Evolutionary conservation across 225 moss, liverwort and hornwort genomes (phyloP).

Genomic region (Physcomitrium patens): DNA sequence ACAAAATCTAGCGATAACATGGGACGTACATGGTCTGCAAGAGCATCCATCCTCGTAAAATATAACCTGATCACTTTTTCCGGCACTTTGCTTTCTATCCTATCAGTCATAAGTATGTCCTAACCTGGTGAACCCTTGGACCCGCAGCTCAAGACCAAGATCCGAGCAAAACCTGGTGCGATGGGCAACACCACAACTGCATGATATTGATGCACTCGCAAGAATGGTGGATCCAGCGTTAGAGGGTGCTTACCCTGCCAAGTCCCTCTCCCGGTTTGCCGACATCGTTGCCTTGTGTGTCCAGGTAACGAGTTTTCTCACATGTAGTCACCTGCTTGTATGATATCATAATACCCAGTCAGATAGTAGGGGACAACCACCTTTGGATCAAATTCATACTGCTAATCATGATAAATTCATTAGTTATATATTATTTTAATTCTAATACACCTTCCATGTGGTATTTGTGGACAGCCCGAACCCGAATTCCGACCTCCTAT

Average conservation of each 20-base stretch:
- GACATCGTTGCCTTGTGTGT: slow-evolving; percentile 78
- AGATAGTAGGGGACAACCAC: neutral
- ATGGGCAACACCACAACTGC: slow-evolving; percentile 82
- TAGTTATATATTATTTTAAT: neutral
- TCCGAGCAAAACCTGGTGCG: slow-evolving; percentile 74
- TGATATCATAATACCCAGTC: neutral
- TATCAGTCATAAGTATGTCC: neutral
- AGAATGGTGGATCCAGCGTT: slow-evolving; percentile 79
- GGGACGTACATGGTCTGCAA: neutral
- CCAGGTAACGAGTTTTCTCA: slow-evolving; percentile 56
- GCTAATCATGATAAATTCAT: too few relatives aligned
- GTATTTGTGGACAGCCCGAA: slow-evolving; percentile 61
- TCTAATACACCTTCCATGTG: slow-evolving; percentile 15
- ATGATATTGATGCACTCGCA: slow-evolving; percentile 74
- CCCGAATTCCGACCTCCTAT: slow-evolving; percentile 87
- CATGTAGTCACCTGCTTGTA: neutral
- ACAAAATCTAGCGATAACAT: neutral
- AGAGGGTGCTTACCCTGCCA: slow-evolving; percentile 76
- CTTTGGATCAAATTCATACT: neutral
- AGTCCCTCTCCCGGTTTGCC: slow-evolving; percentile 77
- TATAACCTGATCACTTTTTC: neutral
- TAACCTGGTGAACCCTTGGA: neutral
- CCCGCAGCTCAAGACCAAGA: slow-evolving; percentile 63
- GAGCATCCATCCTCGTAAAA: neutral
- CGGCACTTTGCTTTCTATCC: neutral